Conservation (phyloP, 2,329 filamentous ascomycete species). For the Exophiala viscosa region DNA sequence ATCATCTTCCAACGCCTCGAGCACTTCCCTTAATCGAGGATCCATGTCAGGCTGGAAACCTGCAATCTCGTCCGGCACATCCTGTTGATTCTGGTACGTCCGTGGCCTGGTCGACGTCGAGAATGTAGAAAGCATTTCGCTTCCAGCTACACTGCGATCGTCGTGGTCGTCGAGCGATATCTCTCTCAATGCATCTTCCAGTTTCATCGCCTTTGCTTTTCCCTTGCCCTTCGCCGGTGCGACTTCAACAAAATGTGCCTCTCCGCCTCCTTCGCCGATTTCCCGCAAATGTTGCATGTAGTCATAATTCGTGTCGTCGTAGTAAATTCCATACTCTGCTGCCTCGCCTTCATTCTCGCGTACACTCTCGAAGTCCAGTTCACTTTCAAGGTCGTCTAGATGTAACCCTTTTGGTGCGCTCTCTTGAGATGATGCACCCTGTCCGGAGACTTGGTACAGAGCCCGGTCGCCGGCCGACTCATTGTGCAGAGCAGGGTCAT, state of each 20-base stretch:
- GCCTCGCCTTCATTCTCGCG: conserved; percentile 93
- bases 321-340: conserved; percentile 89
- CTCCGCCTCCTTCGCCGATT: conserved; percentile 65
- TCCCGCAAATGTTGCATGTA: conserved; percentile 99
- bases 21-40: conserved; percentile 78
- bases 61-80: conserved; percentile 83
- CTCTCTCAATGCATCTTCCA: conserved; percentile 77
- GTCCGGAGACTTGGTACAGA: conserved; percentile 61
- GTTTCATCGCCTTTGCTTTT: conserved; percentile 69
- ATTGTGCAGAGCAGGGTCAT: conserved; percentile 96
- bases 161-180: conserved; percentile 43
- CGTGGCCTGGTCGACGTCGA: conserved; percentile 50
- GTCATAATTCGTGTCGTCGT: conserved; percentile 91
- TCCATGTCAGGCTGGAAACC: conserved; percentile 99
- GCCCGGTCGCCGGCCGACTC: conserved; percentile 83
- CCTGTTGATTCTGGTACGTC: conserved; percentile 89
- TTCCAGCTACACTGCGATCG: conserved; percentile 43
- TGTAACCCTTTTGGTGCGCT: conserved; percentile 48
- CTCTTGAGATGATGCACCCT: conserved; percentile 33
- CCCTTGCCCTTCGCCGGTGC: conserved; percentile 57
- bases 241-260: conserved; percentile 78
- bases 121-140: conserved; percentile 62
- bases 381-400: conserved; percentile 70
- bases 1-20: conserved; percentile 93
- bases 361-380: conserved; percentile 65